These are phyloP conservation scores for Apiospora arundinis DNA, from an alignment of 2,329 filamentous ascomycete species.

Conservation along the genomic window DNA sequence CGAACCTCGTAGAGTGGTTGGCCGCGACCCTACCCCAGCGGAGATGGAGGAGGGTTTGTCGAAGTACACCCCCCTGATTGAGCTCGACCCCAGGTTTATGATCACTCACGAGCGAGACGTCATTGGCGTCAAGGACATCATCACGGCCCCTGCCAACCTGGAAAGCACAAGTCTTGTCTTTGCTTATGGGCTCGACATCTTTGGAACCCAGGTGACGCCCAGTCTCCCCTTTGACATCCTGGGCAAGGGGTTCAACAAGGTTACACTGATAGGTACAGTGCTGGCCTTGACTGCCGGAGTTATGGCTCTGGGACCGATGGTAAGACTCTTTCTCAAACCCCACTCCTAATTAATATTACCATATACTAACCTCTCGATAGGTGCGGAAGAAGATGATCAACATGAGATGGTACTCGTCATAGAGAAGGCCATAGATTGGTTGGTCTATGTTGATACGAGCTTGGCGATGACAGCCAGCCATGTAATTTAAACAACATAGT, in stretches of 20 bases:
- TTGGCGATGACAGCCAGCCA: neutral
- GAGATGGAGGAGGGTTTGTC: constrained; percentile 86
- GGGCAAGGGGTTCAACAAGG: constrained; percentile 91
- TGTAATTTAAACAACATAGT: neutral
- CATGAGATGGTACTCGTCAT: constrained; percentile 36
- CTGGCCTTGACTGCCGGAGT: constrained; percentile 80
- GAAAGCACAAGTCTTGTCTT: constrained; percentile 93
- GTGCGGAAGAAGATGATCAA: constrained; percentile 58
- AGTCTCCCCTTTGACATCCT: constrained; percentile 91
- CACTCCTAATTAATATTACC: neutral
- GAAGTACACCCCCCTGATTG: constrained; percentile 76
- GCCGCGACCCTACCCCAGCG: constrained; percentile 78
- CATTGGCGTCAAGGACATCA: constrained; percentile 73
- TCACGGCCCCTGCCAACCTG: constrained; percentile 78
- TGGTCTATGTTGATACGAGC: neutral
- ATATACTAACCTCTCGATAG: constrained; percentile 37
- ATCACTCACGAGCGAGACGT: constrained; percentile 85
- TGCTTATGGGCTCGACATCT: constrained; percentile 87
- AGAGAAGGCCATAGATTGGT: neutral
- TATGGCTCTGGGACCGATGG: constrained; percentile 81
- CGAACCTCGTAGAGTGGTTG: constrained; percentile 85
- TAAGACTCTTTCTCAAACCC: constrained; percentile 56
- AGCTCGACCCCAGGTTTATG: constrained; percentile 82
- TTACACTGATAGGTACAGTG: constrained; percentile 84
- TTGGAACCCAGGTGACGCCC: constrained; percentile 84